A percentile compares a stretch with the other conserved stretches of the same genome.
Evolutionary conservation across 192 early-diverging fungal genomes (phyloP).

Genomic region (Rhizophlyctis rosea): DNA sequence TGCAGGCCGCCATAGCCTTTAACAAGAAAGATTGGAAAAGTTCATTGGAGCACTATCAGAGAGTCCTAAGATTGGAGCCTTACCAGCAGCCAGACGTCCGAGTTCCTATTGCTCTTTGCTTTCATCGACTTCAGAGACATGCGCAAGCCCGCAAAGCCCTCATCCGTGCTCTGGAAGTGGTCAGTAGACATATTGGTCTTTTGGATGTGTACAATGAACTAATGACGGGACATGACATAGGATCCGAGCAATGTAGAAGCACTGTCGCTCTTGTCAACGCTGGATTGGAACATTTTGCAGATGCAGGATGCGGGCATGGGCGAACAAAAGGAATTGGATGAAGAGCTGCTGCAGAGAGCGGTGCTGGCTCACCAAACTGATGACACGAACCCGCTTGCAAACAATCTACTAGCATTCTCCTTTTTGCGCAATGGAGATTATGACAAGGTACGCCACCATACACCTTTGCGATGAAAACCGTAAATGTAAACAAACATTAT

Average conservation of each 20-base stretch:
- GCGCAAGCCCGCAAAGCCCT: conserved; percentile 71
- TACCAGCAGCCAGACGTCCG: conserved; percentile 66
- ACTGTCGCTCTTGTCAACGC: conserved; percentile 65
- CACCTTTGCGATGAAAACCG: no score
- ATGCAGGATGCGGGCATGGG: no score
- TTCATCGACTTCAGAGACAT: conserved; percentile 65
- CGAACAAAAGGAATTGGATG: conserved; percentile 38
- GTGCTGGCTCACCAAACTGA: conserved; percentile 48
- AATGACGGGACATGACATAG: conserved; percentile 10
- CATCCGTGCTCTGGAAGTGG: conserved; percentile 63
- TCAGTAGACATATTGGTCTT: conserved; percentile 16
- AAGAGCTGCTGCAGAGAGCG: conserved; percentile 42
- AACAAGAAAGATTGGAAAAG: conserved; percentile 59
- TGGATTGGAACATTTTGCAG: conserved; percentile 73
- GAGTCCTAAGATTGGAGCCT: conserved; percentile 61
- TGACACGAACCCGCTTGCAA: conserved; percentile 51
- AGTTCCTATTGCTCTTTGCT: conserved; percentile 85
- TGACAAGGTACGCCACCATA: background rate
- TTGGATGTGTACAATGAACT: background rate
- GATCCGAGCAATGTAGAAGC: conserved; percentile 69
- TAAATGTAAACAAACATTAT: no score
- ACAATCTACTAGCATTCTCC: conserved; percentile 32
- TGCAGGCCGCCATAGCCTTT: conserved; percentile 57
- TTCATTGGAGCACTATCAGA: conserved; percentile 77
- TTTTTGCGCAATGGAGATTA: conserved; percentile 21